Base-by-base conservation (phyloP, 2,329 filamentous ascomycete genomes). In the Pyrenophora graminea region DNA sequence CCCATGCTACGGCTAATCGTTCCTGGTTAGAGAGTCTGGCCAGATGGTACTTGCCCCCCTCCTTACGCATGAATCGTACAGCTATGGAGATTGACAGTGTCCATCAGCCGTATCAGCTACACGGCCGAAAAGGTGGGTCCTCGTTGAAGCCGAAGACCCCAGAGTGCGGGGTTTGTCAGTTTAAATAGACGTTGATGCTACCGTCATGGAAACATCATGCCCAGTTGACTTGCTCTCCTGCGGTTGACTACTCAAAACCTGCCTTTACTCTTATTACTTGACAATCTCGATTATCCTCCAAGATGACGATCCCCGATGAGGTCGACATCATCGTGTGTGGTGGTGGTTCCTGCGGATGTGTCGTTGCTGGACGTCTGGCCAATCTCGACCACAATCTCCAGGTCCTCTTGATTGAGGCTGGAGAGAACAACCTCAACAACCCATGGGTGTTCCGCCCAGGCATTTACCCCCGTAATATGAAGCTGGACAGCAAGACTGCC, bases 251-350 rank as follows among this genome's bases (percentile, higher is more conserved):
- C 19, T 15, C 25, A 43, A 37, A 23, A 44, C 17, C 32, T 44
- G n/a, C 19, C 52, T 31, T 50, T 12, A 17, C 8, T 49, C 10
- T 39, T 21, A 30, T 36, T 45, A 43, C 45, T 38, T 46, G 32
- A 39, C 38, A 49, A 30, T 25, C 6, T 5, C 44, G 15, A 48
- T 19, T 23, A 45, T 15, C 21, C 39, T 44, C 48, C 62, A 70
- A 55, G 25, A 86, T 84, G 80, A 83, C 80, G 59, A 79, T 91
- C 56, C 87, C 88, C 31, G 87, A 91, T 52, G 88, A 91, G 78
- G 88, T 90, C 66, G 88, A 91, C 70, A 90, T 91, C 63, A 91
- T 91, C 63, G 86, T 91, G 25, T 88, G 85, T 59, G 88, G 88
- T 65, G 88, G 88, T 66, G 88, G 88, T 47, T 89, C 85, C 69